Evolutionary conservation across 2,329 filamentous ascomycete species (phyloP).

Genomic region (Parafenestella ontariensis): DNA sequence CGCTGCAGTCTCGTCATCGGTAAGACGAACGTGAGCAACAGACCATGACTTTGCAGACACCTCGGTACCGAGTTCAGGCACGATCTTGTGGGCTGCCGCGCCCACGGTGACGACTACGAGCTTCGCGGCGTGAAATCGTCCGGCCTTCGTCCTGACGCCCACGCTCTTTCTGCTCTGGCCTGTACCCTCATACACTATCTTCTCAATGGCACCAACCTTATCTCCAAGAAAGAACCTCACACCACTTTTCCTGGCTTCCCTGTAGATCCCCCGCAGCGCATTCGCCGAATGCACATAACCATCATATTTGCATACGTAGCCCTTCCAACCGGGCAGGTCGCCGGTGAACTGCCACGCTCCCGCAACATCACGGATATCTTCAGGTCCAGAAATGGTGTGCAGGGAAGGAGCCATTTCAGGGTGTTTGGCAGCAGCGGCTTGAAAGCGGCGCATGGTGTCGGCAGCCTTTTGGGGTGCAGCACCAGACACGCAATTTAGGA

Average conservation of each 20-base stretch:
- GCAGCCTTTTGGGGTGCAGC: slow-evolving; percentile 58
- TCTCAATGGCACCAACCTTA: slow-evolving; percentile 45
- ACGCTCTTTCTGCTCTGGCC: slow-evolving; percentile 33
- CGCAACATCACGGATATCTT: slow-evolving; percentile 53
- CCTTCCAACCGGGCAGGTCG: slow-evolving; percentile 60
- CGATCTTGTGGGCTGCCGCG: slow-evolving; percentile 56
- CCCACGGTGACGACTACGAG: slow-evolving; percentile 62
- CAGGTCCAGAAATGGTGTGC: slow-evolving; percentile 19
- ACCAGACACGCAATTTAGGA: slow-evolving; percentile 59
- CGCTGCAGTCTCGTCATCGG: slow-evolving; percentile 59
- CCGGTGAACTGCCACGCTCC: slow-evolving; percentile 56
- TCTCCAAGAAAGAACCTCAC: slow-evolving; percentile 56
- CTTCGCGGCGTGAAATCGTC: slow-evolving; percentile 46
- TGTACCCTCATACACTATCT: slow-evolving; percentile 50
- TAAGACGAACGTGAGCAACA: slow-evolving; percentile 66
- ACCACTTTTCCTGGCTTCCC: slow-evolving; percentile 52
- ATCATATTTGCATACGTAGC: slow-evolving; percentile 65
- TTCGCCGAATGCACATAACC: slow-evolving; percentile 65
- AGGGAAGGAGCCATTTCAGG: slow-evolving; percentile 51
- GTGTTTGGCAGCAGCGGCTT: slow-evolving; percentile 50
- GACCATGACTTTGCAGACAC: slow-evolving; percentile 66
- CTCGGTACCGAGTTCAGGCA: slow-evolving; percentile 59
- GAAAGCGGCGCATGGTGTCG: slow-evolving; percentile 55
- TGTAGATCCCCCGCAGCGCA: slow-evolving; percentile 56
- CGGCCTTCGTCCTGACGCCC: slow-evolving; percentile 50